A percentile compares a stretch with the other conserved stretches of the same genome.
Conservation (phyloP, 371 early-diverging fungal genomes). For the Mortierella sp. region DNA sequence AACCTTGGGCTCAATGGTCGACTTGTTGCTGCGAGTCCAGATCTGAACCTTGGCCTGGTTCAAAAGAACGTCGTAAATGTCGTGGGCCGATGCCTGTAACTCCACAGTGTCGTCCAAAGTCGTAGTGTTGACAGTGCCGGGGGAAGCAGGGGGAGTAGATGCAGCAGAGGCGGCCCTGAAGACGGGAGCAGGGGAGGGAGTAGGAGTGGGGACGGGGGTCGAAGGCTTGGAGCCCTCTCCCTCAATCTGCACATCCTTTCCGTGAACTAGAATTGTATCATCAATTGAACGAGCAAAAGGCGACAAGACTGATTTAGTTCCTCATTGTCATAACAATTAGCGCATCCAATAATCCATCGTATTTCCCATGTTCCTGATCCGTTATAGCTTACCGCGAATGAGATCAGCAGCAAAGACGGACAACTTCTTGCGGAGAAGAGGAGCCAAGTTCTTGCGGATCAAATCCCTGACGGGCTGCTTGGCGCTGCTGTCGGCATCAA, state of each 20-base stretch:
- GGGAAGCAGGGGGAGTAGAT: constrained; percentile 20
- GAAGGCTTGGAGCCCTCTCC: constrained; percentile 55
- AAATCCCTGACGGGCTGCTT: constrained; percentile 78
- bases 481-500: constrained; percentile 70
- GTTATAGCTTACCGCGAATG: constrained; percentile 69
- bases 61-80: constrained; percentile 85
- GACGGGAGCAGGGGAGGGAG: constrained; percentile 32
- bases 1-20: constrained; percentile 64
- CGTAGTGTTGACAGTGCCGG: constrained; percentile 71
- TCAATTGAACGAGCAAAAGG: not conserved
- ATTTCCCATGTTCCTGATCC: constrained; percentile 7
- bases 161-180: constrained; percentile 16
- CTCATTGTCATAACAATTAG: not conserved
- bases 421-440: constrained; percentile 74
- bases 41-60: constrained; percentile 79
- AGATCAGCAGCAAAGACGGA: constrained; percentile 79
- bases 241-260: constrained; percentile 92
- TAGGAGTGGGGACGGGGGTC: constrained; percentile 34
- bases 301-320: not conserved
- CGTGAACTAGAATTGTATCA: constrained; percentile 66
- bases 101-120: constrained; percentile 83
- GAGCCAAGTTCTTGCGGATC: constrained; percentile 77
- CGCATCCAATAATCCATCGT: not conserved
- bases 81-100: constrained; percentile 89
- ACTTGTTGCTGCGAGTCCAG: constrained; percentile 86